phyloP scores from a whole-genome alignment of 2,329 filamentous ascomycete species.

The Onygenales sp. region DNA sequence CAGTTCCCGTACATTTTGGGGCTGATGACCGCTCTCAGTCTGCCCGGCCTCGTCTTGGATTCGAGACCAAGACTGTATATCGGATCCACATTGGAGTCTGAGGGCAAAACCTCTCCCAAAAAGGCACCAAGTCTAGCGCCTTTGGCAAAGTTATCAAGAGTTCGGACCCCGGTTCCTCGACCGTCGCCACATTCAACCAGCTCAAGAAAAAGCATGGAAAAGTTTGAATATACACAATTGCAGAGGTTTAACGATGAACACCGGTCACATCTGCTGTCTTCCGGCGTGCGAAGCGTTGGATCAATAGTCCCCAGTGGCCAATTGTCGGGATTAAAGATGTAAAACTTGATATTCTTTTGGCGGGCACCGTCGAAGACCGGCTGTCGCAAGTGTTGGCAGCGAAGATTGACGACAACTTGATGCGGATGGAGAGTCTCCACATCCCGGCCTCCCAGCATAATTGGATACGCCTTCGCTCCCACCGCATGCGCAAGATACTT shows the following conservation, averaged over 20 bases:
- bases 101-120: conserved; percentile 15
- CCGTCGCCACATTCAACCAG: conserved; percentile 16
- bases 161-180: conserved; percentile 21
- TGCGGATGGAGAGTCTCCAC: not conserved
- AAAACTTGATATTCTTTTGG: not conserved
- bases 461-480: not conserved
- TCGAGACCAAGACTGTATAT: conserved; percentile 11
- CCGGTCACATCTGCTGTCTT: conserved; percentile 13
- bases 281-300: not conserved
- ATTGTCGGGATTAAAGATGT: not conserved
- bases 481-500: not conserved
- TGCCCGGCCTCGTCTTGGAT: not conserved
- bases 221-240: conserved; percentile 11
- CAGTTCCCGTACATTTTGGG: conserved; percentile 21
- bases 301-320: not conserved
- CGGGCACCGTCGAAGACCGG: not conserved
- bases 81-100: conserved; percentile 4
- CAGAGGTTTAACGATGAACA: conserved; percentile 13
- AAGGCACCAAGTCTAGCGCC: conserved; percentile 19
- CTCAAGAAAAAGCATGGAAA: conserved; percentile 18
- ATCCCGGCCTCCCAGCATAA: not conserved
- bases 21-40: conserved; percentile 8
- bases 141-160: conserved; percentile 16
- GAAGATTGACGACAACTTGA: not conserved
- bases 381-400: not conserved